Percentiles rank a stretch among this genome's conserved stretches.
phyloP scores from a whole-genome alignment of 345 rosid genomes.

The Melastoma malabathricum region DNA sequence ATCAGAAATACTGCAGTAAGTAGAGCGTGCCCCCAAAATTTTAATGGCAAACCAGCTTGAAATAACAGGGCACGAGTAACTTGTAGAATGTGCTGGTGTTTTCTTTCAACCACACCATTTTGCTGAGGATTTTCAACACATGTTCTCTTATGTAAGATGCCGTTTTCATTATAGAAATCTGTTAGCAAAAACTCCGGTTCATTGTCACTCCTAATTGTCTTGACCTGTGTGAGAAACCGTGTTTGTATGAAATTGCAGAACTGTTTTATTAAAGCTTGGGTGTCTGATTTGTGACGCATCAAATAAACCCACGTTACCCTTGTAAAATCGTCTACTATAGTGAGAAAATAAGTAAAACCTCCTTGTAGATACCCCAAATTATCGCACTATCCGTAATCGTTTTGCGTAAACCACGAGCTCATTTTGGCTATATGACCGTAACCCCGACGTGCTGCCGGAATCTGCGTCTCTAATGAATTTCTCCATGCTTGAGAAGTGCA shows the following conservation, averaged over 20 bases:
- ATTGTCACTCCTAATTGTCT: background rate
- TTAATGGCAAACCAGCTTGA: background rate
- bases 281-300: no score
- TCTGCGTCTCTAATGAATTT: no score
- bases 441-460: no score
- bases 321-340: no score
- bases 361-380: no score
- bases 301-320: no score
- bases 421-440: no score
- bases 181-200: background rate
- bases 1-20: background rate
- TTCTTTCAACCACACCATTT: conserved; percentile 6
- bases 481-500: no score
- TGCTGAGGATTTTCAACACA: conserved; percentile 5
- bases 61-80: background rate
- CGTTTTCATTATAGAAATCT: background rate
- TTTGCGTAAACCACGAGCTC: no score
- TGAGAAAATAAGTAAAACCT: no score
- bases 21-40: background rate
- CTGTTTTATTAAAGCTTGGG: background rate
- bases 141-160: background rate
- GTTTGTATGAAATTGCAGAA: background rate
- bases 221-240: background rate
- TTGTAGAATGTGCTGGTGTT: conserved; percentile 6
- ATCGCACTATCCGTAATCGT: no score